Base-by-base conservation (phyloP, 805 yeast genomes). In the Nakazawaea laoshanensis region DNA sequence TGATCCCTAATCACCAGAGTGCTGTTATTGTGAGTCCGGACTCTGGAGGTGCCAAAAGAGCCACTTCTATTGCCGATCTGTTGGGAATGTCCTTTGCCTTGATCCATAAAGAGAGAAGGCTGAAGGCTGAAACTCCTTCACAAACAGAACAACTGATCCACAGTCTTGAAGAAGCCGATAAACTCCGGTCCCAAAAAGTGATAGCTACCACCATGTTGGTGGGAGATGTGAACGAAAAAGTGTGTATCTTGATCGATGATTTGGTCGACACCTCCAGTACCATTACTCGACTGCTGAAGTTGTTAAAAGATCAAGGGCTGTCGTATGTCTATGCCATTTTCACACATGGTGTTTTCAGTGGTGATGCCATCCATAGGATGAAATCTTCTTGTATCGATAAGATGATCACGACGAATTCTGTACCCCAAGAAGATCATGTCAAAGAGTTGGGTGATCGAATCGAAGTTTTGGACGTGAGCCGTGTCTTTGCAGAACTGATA, bases 11-110 rank as follows among this genome's bases (percentile, higher is more conserved):
- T 41, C 85, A 77, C 51, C 73, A 73, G 43, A 80, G 87, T 25
- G 82, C 89, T 26, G 95, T 92, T 6, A 76, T 92, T 46, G 96
- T 92, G 21, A 86, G 96, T 1, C 99, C 99, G 0, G 99, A 92
- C 58, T 92, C 96, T 15, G 99, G 99, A 50, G 99, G 99, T 41
- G 99, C 98, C 31, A 92, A 92, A 56, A 65, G 98, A 43, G 96
- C 98, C 20, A 84, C 95, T 1, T 80, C 89, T 1, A 71, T 92
- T 40, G 98, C 98, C 2, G 99, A 92, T 58, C 72, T 82, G 1
- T 60, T 92, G 37, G 87, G 85, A 13, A 71, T 92, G 63, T 72
- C 87, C 17, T 88, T 92, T 62, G 98, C 99, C 0, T 65, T 92
- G 56, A 87, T 92, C 42, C 97, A 92, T 59, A 92, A 92, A 57